A percentile compares a stretch with the other conserved stretches of the same genome.
Conservation (phyloP, 2,329 filamentous ascomycete genomes). For the Daldinia eschscholtzii region DNA sequence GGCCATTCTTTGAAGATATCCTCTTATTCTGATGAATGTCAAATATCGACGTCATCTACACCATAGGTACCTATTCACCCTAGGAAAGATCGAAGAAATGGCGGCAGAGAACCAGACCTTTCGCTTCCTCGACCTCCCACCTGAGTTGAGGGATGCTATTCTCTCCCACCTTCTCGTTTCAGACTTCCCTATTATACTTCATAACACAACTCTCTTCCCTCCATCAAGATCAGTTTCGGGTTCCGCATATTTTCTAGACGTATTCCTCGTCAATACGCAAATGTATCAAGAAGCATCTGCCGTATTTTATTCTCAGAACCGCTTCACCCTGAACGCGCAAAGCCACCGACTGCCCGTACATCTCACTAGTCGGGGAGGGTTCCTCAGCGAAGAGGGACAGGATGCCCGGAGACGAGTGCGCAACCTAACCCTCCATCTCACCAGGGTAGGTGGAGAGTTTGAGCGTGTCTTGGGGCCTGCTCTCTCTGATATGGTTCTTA, state of each 20-base stretch:
- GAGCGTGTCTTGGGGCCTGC: slow-evolving; percentile 47
- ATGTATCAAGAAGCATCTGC: slow-evolving; percentile 53
- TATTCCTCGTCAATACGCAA: slow-evolving; percentile 51
- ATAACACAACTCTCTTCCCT: slow-evolving; percentile 42
- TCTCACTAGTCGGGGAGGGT: slow-evolving; percentile 48
- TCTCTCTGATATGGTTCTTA: slow-evolving; percentile 51
- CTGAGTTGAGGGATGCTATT: slow-evolving; percentile 48
- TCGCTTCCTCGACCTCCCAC: slow-evolving; percentile 51
- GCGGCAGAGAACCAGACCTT: slow-evolving; percentile 39
- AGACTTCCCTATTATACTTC: slow-evolving; percentile 44
- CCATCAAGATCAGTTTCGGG: slow-evolving; percentile 27
- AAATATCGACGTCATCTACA: neutral
- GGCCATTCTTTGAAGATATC: neutral
- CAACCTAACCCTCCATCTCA: slow-evolving; percentile 46
- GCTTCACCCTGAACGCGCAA: slow-evolving; percentile 50
- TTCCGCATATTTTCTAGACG: slow-evolving; percentile 32
- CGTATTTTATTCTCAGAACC: slow-evolving; percentile 50
- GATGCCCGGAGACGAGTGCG: slow-evolving; percentile 50
- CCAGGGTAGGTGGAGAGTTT: slow-evolving; percentile 51
- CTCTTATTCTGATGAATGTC: neutral
- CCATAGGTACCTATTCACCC: too few species aligned
- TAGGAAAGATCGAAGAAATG: neutral
- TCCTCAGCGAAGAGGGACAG: slow-evolving; percentile 48
- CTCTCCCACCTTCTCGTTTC: slow-evolving; percentile 48
- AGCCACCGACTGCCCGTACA: slow-evolving; percentile 48